These are phyloP conservation scores for Maudiozyma humilis DNA, from an alignment of 1,139 yeast species.

Conservation along the genomic window DNA sequence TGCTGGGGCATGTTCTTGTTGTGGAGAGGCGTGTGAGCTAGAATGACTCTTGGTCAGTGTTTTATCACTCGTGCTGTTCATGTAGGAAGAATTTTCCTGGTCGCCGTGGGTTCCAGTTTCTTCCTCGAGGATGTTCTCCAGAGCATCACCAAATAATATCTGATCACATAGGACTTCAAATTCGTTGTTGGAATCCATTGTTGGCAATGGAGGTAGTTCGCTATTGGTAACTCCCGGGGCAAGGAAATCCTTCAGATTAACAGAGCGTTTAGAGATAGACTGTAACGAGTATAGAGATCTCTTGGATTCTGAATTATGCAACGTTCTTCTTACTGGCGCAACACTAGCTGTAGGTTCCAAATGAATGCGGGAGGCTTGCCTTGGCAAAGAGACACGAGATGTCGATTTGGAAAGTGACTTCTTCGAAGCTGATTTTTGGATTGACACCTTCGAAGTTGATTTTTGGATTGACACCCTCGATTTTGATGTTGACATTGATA, in stretches of 20 bases:
- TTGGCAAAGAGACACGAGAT: conserved; percentile 11
- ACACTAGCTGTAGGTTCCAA: conserved; percentile 7
- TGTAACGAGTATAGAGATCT: conserved; percentile 29
- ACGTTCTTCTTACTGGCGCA: conserved; percentile 14
- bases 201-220: conserved; percentile 18
- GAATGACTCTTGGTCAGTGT: neutral
- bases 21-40: neutral
- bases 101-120: conserved; percentile 10
- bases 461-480: conserved; percentile 12
- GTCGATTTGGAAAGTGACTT: conserved; percentile 1
- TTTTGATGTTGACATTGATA: conserved; percentile 4
- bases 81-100: neutral
- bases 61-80: neutral
- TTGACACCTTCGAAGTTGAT: conserved; percentile 8
- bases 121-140: conserved; percentile 24
- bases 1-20: neutral
- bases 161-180: conserved; percentile 28
- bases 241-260: conserved; percentile 27
- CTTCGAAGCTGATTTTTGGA: conserved; percentile 15
- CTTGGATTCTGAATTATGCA: conserved; percentile 29
- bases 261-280: conserved; percentile 31
- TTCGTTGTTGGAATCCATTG: conserved; percentile 20
- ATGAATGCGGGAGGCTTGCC: conserved; percentile 3
- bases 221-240: conserved; percentile 9
- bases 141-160: conserved; percentile 25